Base-by-base conservation (phyloP, 78 protist species). In the Dictyostelium intermedium region DNA sequence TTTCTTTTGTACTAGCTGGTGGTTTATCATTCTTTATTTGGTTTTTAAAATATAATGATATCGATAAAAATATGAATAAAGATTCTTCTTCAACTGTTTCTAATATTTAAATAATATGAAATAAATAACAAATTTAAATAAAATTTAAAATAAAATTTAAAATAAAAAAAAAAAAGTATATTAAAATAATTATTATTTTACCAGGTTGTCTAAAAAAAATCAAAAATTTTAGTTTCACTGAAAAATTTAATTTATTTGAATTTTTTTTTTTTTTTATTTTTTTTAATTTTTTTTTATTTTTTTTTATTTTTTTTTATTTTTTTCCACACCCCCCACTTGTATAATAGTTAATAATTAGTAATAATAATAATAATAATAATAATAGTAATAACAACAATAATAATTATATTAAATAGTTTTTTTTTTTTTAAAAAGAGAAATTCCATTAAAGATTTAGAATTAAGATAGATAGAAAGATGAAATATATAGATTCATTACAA, bases 401-500 rank as follows among this genome's bases (percentile, higher is more conserved):
- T 20, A 39, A n/a, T 76, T 5, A n/a, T 41, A 9, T 74, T 60
- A 6, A 8, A 23, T 66, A 9, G 2, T 66, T 27, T 27, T 66
- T 27, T 66, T 25, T 66, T 11, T 66, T 66, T 27, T 27, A 27
- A 30, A 79, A 32, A 47, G 27, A 30, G 7, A 47, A 11, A 45
- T 14, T 11, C 0, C 45, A 23, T 45, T 5, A 78, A 8, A 66
- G n/a, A 66, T 27, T 63, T 63, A 32, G 27, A 69, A 32, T n/a
- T 61, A 23, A n/a, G 1, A 23, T 14, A 18, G 20, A 73, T 20
- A 9, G 27, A 23, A 82, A 34, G 37, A 87, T 87, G 93, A 89
- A 89, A 69, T 89, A 89, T 70, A 63, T 89, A 35, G 94, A 89
- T 50, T 80, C 82, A 27, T 63, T 81, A 3, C 72, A 89, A 50